Percentiles rank a stretch among this genome's conserved stretches.
These are phyloP conservation scores for Vachellia collinsii DNA, from an alignment of 306 rosid species.

Conservation along the genomic window DNA sequence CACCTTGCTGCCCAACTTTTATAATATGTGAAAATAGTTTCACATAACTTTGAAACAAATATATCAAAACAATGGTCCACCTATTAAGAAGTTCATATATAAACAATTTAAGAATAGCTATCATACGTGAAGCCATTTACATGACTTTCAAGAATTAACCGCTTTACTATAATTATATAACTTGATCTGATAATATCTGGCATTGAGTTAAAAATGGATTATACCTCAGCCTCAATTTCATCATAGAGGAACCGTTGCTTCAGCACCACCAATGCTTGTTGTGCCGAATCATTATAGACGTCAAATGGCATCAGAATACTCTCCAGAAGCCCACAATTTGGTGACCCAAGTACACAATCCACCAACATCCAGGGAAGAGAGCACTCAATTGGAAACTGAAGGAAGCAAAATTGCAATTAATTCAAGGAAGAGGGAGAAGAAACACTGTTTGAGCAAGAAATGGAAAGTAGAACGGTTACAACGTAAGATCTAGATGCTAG, in stretches of 20 bases:
- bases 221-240: conserved; percentile 99
- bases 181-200: too few relatives aligned
- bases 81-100: conserved; percentile 43
- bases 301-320: conserved; percentile 94
- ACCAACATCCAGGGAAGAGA: conserved; percentile 99
- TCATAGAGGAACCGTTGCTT: conserved; percentile 96
- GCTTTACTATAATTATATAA: background rate
- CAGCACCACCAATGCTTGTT: conserved; percentile 87
- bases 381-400: conserved; percentile 93
- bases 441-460: background rate
- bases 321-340: conserved; percentile 85
- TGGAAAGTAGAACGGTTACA: background rate
- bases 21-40: conserved; percentile 77
- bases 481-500: background rate
- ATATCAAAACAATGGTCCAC: conserved; percentile 96
- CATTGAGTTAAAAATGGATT: conserved; percentile 28
- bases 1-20: conserved; percentile 99
- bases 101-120: conserved; percentile 18
- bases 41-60: conserved; percentile 83
- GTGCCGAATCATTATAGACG: conserved; percentile 94
- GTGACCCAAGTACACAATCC: conserved; percentile 90
- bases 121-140: conserved; percentile 14
- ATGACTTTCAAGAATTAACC: conserved; percentile 17
- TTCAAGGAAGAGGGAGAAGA: background rate
- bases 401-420: conserved; percentile 35